Percentiles rank a stretch among this genome's conserved stretches.
Conservation (phyloP, 2,329 filamentous ascomycete genomes). For the Mycosphaerella sp. region DNA sequence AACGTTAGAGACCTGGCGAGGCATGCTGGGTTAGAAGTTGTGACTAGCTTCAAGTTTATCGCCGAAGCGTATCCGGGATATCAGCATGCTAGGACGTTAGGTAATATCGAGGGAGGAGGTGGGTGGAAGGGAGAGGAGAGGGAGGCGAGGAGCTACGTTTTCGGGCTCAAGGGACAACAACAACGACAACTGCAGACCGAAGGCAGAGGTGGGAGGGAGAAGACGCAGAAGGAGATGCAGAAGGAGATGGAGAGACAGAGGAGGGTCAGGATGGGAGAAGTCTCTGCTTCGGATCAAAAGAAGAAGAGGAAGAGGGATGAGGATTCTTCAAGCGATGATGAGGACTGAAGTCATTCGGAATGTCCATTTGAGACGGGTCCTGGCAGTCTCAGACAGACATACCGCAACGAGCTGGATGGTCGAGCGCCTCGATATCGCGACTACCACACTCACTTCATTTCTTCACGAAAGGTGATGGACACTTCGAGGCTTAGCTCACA, state of each 20-base stretch:
- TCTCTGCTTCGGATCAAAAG: neutral
- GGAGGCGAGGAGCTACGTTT: slow-evolving; percentile 43
- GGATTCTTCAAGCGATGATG: neutral
- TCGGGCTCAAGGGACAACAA: slow-evolving; percentile 33
- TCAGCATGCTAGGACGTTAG: slow-evolving; percentile 65
- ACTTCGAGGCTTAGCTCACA: too few species aligned
- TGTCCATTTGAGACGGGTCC: too few species aligned
- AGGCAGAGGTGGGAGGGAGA: neutral
- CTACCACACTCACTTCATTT: too few species aligned
- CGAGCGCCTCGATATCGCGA: too few species aligned
- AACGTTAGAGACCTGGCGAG: slow-evolving; percentile 83
- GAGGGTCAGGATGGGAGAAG: slow-evolving; percentile 5
- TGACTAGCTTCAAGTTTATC: slow-evolving; percentile 64
- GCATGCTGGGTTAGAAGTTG: slow-evolving; percentile 65
- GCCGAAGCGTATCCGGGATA: slow-evolving; percentile 66
- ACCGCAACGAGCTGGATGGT: too few species aligned
- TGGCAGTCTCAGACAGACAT: too few species aligned
- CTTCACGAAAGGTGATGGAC: too few species aligned
- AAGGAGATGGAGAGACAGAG: slow-evolving; percentile 7
- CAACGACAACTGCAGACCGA: neutral
- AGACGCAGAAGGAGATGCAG: slow-evolving; percentile 6
- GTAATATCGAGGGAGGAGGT: slow-evolving; percentile 45
- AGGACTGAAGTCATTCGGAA: neutral
- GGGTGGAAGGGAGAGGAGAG: slow-evolving; percentile 47
- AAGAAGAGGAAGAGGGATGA: slow-evolving; percentile 5